A percentile compares a stretch with the other conserved stretches of the same genome.
These are phyloP conservation scores for Mycena chlorophos DNA, from an alignment of 768 basidiomycete genomes.

Conservation along the genomic window DNA sequence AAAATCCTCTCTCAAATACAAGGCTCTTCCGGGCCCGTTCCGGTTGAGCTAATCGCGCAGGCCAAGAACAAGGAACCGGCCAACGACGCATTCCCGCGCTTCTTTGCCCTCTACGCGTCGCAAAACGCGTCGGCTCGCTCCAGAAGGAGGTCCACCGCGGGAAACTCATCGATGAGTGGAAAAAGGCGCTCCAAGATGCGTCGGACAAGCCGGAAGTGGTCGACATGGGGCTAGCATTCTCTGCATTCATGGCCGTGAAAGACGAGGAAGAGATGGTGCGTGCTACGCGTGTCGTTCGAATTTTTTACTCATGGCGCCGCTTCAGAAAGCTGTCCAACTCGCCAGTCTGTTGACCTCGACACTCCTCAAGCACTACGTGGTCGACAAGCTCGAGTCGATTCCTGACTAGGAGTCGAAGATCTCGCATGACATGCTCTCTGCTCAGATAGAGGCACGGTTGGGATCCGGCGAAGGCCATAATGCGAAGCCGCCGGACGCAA, in stretches of 20 bases:
- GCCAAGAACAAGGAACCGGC: conserved; percentile 79
- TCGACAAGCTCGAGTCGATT: conserved; percentile 84
- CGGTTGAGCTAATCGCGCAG: conserved; percentile 75
- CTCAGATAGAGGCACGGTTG: conserved; percentile 83
- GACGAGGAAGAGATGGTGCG: conserved; percentile 89
- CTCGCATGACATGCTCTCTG: conserved; percentile 81
- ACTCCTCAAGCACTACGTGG: conserved; percentile 81
- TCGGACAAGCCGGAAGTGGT: conserved; percentile 67
- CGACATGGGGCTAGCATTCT: conserved; percentile 77
- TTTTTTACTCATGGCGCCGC: conserved; percentile 13
- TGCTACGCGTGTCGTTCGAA: conserved; percentile 14
- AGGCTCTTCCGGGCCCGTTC: conserved; percentile 52
- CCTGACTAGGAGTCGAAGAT: conserved; percentile 91
- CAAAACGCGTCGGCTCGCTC: conserved; percentile 70
- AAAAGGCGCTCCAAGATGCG: conserved; percentile 55
- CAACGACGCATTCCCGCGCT: conserved; percentile 71
- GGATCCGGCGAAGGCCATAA: conserved; percentile 80
- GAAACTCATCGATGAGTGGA: conserved; percentile 88
- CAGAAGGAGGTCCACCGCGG: conserved; percentile 83
- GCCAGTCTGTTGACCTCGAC: conserved; percentile 83
- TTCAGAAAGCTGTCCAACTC: conserved; percentile 73
- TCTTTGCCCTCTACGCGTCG: conserved; percentile 61
- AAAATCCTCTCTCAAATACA: conserved; percentile 83
- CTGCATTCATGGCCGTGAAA: conserved; percentile 80
- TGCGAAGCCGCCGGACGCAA: conserved; percentile 87